Evolutionary conservation across 1,284 basidiomycete genomes (phyloP).

Genomic region (Cryptococcus sp.): DNA sequence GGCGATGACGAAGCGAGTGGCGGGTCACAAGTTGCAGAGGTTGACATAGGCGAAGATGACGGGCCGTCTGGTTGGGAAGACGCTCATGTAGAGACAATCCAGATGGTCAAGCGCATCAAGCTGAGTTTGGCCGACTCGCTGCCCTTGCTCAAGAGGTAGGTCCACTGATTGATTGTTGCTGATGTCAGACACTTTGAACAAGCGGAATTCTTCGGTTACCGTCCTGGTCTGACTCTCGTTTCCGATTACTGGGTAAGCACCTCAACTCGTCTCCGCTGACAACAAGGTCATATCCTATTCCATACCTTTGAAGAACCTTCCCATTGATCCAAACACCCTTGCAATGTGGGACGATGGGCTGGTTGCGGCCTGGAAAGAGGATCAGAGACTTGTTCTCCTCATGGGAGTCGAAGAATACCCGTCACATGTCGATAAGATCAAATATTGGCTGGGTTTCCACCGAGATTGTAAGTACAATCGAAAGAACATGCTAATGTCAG

Average conservation of each 20-base stretch:
- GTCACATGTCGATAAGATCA: conserved; percentile 14
- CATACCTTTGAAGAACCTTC: conserved; percentile 27
- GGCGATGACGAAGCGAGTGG: conserved; percentile 35
- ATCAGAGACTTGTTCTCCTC: conserved; percentile 25
- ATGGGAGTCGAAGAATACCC: conserved; percentile 24
- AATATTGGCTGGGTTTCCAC: conserved; percentile 21
- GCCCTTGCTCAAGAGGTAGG: conserved; percentile 24
- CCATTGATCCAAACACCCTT: conserved; percentile 29
- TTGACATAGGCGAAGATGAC: conserved; percentile 4
- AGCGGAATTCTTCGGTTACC: conserved; percentile 22
- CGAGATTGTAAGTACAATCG: conserved; percentile 18
- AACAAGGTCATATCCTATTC: conserved; percentile 28
- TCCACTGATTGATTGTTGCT: neutral
- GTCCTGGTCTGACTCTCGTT: conserved; percentile 27
- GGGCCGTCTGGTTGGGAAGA: conserved; percentile 5
- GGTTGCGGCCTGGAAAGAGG: conserved; percentile 24
- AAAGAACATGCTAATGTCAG: conserved; percentile 4
- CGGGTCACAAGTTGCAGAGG: conserved; percentile 13
- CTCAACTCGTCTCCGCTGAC: conserved; percentile 3
- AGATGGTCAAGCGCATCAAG: neutral
- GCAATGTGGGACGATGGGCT: conserved; percentile 36
- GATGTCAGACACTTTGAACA: conserved; percentile 26
- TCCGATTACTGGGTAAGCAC: conserved; percentile 30
- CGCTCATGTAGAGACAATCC: conserved; percentile 7
- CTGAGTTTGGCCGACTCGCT: too few relatives aligned